Evolutionary conservation across 345 rosid species (phyloP).

Genomic region (Linum tenue): DNA sequence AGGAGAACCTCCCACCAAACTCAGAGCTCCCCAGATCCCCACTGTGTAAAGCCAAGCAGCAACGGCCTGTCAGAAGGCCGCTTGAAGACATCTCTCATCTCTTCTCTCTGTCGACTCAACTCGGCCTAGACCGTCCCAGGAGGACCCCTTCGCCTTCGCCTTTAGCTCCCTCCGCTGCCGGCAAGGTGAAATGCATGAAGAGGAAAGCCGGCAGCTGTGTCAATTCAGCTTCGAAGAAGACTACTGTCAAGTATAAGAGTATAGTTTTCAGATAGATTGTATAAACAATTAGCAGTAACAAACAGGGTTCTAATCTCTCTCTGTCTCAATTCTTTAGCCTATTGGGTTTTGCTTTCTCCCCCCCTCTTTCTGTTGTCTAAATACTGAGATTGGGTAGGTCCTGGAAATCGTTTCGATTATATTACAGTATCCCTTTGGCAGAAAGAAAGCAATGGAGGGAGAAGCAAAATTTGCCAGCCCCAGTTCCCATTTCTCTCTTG

Average conservation of each 20-base stretch:
- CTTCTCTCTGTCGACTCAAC: conserved; percentile 2
- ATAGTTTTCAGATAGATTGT: conserved; percentile 20
- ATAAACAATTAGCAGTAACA: no score
- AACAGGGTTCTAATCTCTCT: not conserved
- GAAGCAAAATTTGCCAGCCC: no score
- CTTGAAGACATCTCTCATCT: conserved; percentile 32
- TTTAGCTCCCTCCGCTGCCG: not conserved
- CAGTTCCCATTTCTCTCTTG: no score
- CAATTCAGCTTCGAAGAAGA: conserved; percentile 10
- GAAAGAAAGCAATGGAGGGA: no score
- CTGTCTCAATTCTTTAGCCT: not conserved
- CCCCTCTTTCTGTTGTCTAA: not conserved
- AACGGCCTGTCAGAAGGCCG: conserved; percentile 19
- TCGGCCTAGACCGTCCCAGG: conserved; percentile 4
- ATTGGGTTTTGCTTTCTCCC: not conserved
- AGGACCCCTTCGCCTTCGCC: not conserved
- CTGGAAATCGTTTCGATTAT: not conserved
- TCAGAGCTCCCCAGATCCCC: conserved; percentile 1
- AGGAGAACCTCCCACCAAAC: conserved; percentile 30
- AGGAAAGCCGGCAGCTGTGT: conserved; percentile 12
- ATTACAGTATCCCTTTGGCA: no score
- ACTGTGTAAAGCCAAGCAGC: not conserved
- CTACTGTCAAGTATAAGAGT: conserved; percentile 11
- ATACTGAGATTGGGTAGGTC: not conserved
- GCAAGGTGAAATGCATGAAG: conserved; percentile 10